phyloP scores from a whole-genome alignment of 2,329 filamentous ascomycete species.

The Chrysoporthe puriensis region DNA sequence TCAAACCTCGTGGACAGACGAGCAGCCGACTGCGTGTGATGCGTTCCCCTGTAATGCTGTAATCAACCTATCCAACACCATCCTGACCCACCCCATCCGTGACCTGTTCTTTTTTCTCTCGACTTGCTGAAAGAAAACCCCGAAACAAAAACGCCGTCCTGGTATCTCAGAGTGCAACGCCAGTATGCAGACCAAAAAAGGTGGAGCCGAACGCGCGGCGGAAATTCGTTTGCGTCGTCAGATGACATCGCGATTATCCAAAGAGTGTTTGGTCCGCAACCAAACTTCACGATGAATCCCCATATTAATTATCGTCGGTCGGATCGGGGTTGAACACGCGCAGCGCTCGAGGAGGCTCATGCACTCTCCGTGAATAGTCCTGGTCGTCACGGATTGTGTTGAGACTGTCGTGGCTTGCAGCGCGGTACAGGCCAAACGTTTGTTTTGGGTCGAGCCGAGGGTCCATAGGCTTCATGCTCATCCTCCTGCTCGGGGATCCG shows the following conservation, averaged over 20 bases:
- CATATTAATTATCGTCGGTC: slow-evolving; percentile 36
- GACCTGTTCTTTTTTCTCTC: slow-evolving; percentile 3
- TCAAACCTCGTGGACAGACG: slow-evolving; percentile 9
- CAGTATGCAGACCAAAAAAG: slow-evolving; percentile 39
- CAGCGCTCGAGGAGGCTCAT: slow-evolving; percentile 56
- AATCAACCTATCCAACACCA: slow-evolving; percentile 10
- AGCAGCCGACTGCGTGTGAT: slow-evolving; percentile 18
- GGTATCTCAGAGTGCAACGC: slow-evolving; percentile 49
- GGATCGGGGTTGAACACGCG: slow-evolving; percentile 67
- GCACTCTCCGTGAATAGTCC: slow-evolving; percentile 66
- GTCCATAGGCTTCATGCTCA: slow-evolving; percentile 58
- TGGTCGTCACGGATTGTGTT: slow-evolving; percentile 67
- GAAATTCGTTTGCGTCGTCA: slow-evolving; percentile 41
- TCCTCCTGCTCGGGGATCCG: slow-evolving; percentile 41
- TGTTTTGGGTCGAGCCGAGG: slow-evolving; percentile 64
- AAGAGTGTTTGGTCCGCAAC: neutral
- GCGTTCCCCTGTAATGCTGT: slow-evolving; percentile 19
- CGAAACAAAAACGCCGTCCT: slow-evolving; percentile 44
- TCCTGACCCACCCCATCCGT: slow-evolving; percentile 2
- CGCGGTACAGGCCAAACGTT: slow-evolving; percentile 58
- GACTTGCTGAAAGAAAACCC: slow-evolving; percentile 1
- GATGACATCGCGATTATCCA: slow-evolving; percentile 29
- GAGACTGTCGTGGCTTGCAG: slow-evolving; percentile 63
- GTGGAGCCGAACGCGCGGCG: slow-evolving; percentile 27
- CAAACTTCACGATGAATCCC: neutral